Evolutionary conservation across 495 filamentous ascomycete genomes (phyloP), one percentile per base, ranked within the genome.

Genomic region (Trichoderma gamsii): DNA sequence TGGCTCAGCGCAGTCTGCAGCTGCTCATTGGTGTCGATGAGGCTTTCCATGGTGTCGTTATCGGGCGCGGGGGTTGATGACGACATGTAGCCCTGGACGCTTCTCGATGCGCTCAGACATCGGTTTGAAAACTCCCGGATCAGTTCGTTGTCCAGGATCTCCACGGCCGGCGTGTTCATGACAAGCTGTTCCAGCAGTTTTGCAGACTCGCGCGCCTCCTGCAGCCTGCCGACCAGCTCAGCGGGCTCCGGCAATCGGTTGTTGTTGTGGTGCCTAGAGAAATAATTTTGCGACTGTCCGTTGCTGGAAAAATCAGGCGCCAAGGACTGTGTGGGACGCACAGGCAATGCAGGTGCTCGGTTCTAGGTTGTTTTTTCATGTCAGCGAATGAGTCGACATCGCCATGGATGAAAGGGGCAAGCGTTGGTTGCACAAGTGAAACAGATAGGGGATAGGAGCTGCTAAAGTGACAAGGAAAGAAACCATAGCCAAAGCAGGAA

Each of bases 11-110:
- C 87, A 21, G 89, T 84, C 29, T 88, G 87, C 23, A 99, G 81
- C 73, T 92, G 88, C 72, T 98, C 96, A 74, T 96, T 97, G 46
- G 92, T 94, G 77, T 98, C 93, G 74, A 99, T 96, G 63, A 99
- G 79, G 23, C 88, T 93, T 69, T 92, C 86, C 77, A 99, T 87
- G 1, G 95, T 98, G 72, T 97, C 90, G 74, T 94, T 92, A 73
- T 99, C 95, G 4, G 93, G 93, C 1, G 86, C 72, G 0, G 94
- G 94, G 71, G 89, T 84, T 21, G 89, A 87, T 61, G 87, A 84
- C 44, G 88, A 79, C 79, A 98, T 97, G 78, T 96, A 98, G 25
- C 79, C 81, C 70, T 96, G 91, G 67, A 99, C 86, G 68, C 87
- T 88, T 41, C 89, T 85, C 16, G 88, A 88, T 0, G 95, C 93